phyloP scores from a whole-genome alignment of 2,329 filamentous ascomycete species.

The Neofusicoccum sp. region DNA sequence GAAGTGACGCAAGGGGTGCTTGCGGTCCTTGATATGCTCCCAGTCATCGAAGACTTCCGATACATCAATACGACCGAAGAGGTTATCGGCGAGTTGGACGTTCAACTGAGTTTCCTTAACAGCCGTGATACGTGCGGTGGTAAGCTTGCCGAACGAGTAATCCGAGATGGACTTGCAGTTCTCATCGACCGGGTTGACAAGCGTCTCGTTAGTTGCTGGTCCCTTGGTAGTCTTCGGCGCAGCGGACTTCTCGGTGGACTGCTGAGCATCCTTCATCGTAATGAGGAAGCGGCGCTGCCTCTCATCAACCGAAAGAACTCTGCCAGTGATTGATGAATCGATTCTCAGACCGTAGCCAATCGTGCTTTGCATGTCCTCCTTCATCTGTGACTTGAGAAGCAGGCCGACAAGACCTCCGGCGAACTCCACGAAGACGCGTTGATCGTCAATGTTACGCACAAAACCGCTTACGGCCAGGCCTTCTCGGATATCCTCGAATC shows the following conservation, averaged over 20 bases:
- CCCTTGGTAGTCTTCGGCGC: slow-evolving; percentile 22
- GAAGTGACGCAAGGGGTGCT: slow-evolving; percentile 75
- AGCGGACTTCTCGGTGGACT: slow-evolving; percentile 36
- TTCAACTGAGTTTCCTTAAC: slow-evolving; percentile 92
- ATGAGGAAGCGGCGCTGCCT: slow-evolving; percentile 68
- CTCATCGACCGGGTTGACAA: slow-evolving; percentile 63
- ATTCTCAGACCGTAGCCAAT: slow-evolving; percentile 77
- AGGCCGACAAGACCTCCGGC: slow-evolving; percentile 73
- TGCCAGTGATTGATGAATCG: slow-evolving; percentile 71
- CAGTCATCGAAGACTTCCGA: slow-evolving; percentile 87
- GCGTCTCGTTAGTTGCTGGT: slow-evolving; percentile 38
- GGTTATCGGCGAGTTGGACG: slow-evolving; percentile 79
- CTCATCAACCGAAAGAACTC: slow-evolving; percentile 69
- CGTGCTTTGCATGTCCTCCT: slow-evolving; percentile 64
- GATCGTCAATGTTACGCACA: slow-evolving; percentile 74
- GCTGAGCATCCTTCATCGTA: slow-evolving; percentile 55
- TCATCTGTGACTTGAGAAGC: slow-evolving; percentile 74
- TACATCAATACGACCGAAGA: slow-evolving; percentile 89
- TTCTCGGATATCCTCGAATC: slow-evolving; percentile 68
- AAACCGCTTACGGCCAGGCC: slow-evolving; percentile 73
- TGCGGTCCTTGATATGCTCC: slow-evolving; percentile 81
- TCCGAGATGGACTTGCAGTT: slow-evolving; percentile 66
- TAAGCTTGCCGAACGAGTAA: slow-evolving; percentile 68
- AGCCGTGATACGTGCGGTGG: slow-evolving; percentile 76
- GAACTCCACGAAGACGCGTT: slow-evolving; percentile 84